phyloP scores from a whole-genome alignment of 106 monocot genomes.

The Dioscorea dumetorum region DNA sequence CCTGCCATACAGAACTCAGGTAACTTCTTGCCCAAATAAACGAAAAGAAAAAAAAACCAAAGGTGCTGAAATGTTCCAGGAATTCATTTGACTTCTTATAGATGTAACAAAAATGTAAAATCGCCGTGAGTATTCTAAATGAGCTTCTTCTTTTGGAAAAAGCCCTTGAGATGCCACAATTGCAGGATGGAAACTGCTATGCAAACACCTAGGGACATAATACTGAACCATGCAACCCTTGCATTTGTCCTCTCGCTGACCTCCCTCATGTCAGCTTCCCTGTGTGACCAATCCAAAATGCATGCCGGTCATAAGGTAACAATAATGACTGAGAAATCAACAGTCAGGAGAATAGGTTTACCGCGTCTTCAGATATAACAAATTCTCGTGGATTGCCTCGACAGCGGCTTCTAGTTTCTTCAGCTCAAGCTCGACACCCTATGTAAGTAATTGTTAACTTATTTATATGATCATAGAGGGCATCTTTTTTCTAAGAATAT shows the following conservation, averaged over 20 bases:
- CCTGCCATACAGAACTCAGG: too few species aligned
- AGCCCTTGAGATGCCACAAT: slow-evolving; percentile 68
- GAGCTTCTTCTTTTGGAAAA: slow-evolving; percentile 80
- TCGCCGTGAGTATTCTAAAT: slow-evolving; percentile 19
- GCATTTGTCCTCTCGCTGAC: slow-evolving; percentile 78
- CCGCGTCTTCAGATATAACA: slow-evolving; percentile 66
- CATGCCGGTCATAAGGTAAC: neutral
- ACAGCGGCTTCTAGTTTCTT: slow-evolving; percentile 61
- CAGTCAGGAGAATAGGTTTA: slow-evolving; percentile 5
- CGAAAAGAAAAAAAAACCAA: too few species aligned
- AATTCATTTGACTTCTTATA: too few species aligned
- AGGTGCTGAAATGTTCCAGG: too few species aligned
- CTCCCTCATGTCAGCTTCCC: slow-evolving; percentile 84
- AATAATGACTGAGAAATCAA: too few species aligned
- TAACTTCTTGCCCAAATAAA: too few species aligned
- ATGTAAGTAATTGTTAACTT: neutral
- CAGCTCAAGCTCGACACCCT: slow-evolving; percentile 91
- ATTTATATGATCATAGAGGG: neutral
- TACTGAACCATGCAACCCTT: slow-evolving; percentile 80
- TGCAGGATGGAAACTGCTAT: slow-evolving; percentile 54
- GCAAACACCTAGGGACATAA: slow-evolving; percentile 71
- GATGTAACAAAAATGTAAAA: too few species aligned
- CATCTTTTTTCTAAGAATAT: neutral
- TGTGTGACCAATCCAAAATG: slow-evolving; percentile 11
- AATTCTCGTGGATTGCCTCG: slow-evolving; percentile 79